phyloP scores from a whole-genome alignment of 1,139 yeast species.

The Hyphopichia burtonii region DNA sequence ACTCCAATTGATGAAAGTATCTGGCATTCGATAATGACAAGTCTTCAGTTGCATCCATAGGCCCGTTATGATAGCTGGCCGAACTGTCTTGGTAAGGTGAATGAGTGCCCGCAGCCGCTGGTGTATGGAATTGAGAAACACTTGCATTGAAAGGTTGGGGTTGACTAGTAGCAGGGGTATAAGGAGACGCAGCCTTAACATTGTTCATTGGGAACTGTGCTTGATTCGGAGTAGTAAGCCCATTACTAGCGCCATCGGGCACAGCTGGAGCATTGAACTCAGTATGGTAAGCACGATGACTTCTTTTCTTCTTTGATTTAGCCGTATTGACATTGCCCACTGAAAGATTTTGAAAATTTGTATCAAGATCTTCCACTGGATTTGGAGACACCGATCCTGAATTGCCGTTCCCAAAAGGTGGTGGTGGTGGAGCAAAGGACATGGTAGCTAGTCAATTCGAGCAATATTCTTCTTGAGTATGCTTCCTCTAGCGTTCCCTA shows the following conservation, averaged over 20 bases:
- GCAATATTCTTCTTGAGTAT: no score
- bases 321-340: slow-evolving; percentile 4
- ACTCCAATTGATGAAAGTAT: slow-evolving; percentile 50
- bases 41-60: slow-evolving; percentile 3
- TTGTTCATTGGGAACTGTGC: slow-evolving; percentile 1
- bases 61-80: neutral
- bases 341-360: slow-evolving; percentile 6
- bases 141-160: neutral
- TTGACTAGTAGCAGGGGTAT: slow-evolving; percentile 1
- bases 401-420: neutral
- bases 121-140: slow-evolving; percentile 3
- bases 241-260: neutral
- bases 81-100: slow-evolving; percentile 1
- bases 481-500: no score
- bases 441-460: neutral
- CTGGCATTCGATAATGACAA: slow-evolving; percentile 60
- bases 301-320: slow-evolving; percentile 35
- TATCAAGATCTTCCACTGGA: neutral
- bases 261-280: slow-evolving; percentile 16
- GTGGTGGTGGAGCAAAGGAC: neutral
- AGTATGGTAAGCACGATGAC: slow-evolving; percentile 47
- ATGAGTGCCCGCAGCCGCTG: slow-evolving; percentile 2
- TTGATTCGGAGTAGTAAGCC: neutral
- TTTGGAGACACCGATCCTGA: neutral
- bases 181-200: slow-evolving; percentile 3